A percentile compares a stretch with the other conserved stretches of the same genome.
These are phyloP conservation scores for Leishmania major DNA, from an alignment of 208 protist species.

Conservation along the genomic window DNA sequence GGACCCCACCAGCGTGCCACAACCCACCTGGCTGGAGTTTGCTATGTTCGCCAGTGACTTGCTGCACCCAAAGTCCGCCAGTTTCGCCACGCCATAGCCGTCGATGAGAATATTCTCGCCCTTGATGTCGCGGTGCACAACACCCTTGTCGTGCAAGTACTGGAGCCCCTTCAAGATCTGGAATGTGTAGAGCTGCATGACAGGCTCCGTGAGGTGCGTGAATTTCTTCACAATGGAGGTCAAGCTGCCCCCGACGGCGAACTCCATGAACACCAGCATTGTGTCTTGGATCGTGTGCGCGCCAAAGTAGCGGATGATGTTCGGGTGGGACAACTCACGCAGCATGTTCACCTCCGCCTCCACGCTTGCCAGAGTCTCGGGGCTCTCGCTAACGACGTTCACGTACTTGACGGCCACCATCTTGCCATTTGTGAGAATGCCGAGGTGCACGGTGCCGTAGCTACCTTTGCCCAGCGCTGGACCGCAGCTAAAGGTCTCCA, in stretches of 20 bases:
- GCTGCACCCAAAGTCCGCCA: constrained; percentile 91
- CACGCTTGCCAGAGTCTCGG: constrained; percentile 54
- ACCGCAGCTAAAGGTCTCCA: constrained; percentile 81
- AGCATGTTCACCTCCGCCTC: constrained; percentile 78
- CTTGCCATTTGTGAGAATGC: constrained; percentile 58
- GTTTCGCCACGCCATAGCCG: constrained; percentile 83
- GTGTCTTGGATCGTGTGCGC: constrained; percentile 62
- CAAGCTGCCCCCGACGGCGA: constrained; percentile 85
- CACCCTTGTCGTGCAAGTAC: constrained; percentile 87
- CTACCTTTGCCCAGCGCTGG: constrained; percentile 70
- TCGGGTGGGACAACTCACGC: constrained; percentile 78
- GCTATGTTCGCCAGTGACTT: constrained; percentile 69
- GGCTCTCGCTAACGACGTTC: constrained; percentile 50
- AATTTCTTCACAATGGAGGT: constrained; percentile 82
- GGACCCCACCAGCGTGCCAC: constrained; percentile 76
- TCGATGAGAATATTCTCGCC: constrained; percentile 91
- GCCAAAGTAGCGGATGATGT: constrained; percentile 87
- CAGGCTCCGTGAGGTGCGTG: constrained; percentile 62
- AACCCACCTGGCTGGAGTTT: constrained; percentile 58
- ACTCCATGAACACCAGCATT: constrained; percentile 93
- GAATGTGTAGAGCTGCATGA: constrained; percentile 79
- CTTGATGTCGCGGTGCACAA: constrained; percentile 94
- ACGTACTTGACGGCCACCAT: constrained; percentile 76
- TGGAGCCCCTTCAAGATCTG: constrained; percentile 81
- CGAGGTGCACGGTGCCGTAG: constrained; percentile 72